Evolutionary conservation across 1,284 basidiomycete genomes (phyloP), one percentile per base, ranked within the genome.

Genomic region (Irpex sp.): DNA sequence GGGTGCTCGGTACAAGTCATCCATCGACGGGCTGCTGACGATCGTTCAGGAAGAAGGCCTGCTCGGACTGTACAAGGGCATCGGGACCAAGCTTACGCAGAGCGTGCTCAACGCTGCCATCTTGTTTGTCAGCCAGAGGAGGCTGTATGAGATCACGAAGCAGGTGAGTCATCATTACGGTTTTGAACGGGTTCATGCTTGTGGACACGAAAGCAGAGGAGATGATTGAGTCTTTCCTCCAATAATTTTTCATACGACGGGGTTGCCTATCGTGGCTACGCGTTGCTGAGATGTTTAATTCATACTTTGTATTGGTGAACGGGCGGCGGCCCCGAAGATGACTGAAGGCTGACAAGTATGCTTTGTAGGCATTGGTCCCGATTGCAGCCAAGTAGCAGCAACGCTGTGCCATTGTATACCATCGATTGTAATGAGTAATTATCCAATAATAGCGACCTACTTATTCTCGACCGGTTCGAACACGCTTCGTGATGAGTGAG

Each of bases 81-180:
- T 95, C 47, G 82, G 85, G 21, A 92, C 88, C 72, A 97, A 97
- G 77, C 85, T 98, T 9, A 68, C 91, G 5, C 96, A 97, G 77
- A 94, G 92, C 63, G 93, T 97, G 1, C 81, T 96, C 54, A 96
- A 93, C 4, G 94, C 94, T 13, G 93, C 93, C 9, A 93, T 97
- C 70, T 81, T 97, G 67, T 97, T 97, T 70, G 91, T 88, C 15
- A 86, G 89, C 7, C 94, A 96, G 75, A 83, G 87, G 68, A 82
- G 93, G 66, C 85, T 92, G 57, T 92, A 88, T 65, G 87, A 91
- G 68, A 66, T 87, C 17, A 86, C 85, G 8, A 90, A 85, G 75
- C 79, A 82, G 79, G 88, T 77, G 54, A 56, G 54, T 56, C 17
- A 36, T 26, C 26, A 26, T 26, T 26, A 26, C 26, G 26, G 26